phyloP scores from a whole-genome alignment of 2,329 filamentous ascomycete genomes.

The Dendryphion nanum region DNA sequence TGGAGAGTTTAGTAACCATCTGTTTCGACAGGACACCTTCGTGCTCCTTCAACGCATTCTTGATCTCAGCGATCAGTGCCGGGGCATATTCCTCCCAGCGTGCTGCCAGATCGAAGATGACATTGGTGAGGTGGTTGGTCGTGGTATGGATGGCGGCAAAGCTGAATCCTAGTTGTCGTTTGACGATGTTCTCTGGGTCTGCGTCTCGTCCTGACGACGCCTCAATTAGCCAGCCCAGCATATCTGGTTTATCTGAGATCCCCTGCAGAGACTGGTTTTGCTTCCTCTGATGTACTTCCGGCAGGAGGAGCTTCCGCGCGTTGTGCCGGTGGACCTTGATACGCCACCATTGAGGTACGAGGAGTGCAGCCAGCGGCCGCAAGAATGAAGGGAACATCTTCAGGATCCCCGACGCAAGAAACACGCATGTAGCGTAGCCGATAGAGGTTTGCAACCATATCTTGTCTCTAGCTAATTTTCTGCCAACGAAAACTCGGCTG shows the following conservation, averaged over 20 bases:
- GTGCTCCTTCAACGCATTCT: conserved; percentile 1
- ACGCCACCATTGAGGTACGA: conserved; percentile 4
- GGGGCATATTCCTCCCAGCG: conserved; percentile 8
- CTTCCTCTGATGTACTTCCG: conserved; percentile 1
- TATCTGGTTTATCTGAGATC: conserved; percentile 1
- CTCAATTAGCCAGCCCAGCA: conserved; percentile 6
- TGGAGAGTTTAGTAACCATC: conserved; percentile 2
- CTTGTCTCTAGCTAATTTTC: conserved; percentile 1
- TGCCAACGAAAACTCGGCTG: conserved; percentile 4
- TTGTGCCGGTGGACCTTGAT: conserved; percentile 2
- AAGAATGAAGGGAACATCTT: conserved; percentile 4
- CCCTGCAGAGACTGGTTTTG: too few species aligned
- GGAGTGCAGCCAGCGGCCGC: neutral
- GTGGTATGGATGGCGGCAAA: conserved; percentile 4
- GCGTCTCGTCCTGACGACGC: conserved; percentile 1
- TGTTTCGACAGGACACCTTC: conserved; percentile 1
- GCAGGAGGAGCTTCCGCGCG: neutral
- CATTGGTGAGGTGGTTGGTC: conserved; percentile 7
- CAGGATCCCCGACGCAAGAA: conserved; percentile 2
- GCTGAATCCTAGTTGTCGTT: conserved; percentile 5
- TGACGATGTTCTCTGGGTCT: neutral
- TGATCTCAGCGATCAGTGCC: conserved; percentile 1
- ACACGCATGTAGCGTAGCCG: conserved; percentile 7
- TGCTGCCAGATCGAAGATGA: conserved; percentile 7
- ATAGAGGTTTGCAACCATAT: conserved; percentile 2